Conservation (phyloP, 2,329 filamentous ascomycete genomes). For the Rachicladosporium sp. region DNA sequence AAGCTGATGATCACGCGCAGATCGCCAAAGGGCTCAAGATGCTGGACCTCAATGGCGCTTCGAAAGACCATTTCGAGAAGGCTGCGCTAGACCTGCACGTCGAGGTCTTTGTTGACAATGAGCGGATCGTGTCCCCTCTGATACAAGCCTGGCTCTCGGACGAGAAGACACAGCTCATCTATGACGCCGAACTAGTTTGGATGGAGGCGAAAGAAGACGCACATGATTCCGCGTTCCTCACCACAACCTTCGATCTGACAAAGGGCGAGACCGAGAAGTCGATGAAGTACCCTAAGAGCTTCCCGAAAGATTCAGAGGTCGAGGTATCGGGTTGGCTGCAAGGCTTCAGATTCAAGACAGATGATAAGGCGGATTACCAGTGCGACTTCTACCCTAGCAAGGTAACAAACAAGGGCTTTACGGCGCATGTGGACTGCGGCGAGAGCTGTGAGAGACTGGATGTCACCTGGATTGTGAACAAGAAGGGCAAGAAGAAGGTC, state of each 20-base stretch:
- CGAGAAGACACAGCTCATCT: slow-evolving; percentile 5
- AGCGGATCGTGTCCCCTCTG: slow-evolving; percentile 1
- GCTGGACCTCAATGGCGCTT: slow-evolving; percentile 2
- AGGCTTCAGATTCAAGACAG: slow-evolving; percentile 7
- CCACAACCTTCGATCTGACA: slow-evolving; percentile 2
- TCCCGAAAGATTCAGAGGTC: slow-evolving; percentile 3
- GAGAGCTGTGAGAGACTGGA: slow-evolving; percentile 6
- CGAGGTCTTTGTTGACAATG: slow-evolving; percentile 4
- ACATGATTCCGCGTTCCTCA: slow-evolving; percentile 4
- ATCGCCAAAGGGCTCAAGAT: slow-evolving; percentile 5
- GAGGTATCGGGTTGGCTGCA: slow-evolving; percentile 8
- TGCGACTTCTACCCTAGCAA: slow-evolving; percentile 6
- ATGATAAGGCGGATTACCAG: slow-evolving; percentile 1
- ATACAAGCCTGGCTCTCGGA: slow-evolving; percentile 5
- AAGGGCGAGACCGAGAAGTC: slow-evolving; percentile 4
- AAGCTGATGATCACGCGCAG: slow-evolving; percentile 1
- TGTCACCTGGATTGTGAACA: slow-evolving; percentile 9
- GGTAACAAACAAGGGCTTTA: slow-evolving; percentile 8
- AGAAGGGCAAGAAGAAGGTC: slow-evolving; percentile 9
- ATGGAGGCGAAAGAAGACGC: slow-evolving; percentile 4
- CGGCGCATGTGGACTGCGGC: slow-evolving; percentile 7
- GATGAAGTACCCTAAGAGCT: slow-evolving; percentile 2
- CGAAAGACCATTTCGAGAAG: slow-evolving; percentile 5
- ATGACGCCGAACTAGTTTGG: slow-evolving; percentile 6
- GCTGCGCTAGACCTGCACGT: slow-evolving; percentile 3